A percentile compares a stretch with the other conserved stretches of the same genome.
phyloP scores from a whole-genome alignment of 2,329 filamentous ascomycete genomes.

The Colletotrichum sp. region DNA sequence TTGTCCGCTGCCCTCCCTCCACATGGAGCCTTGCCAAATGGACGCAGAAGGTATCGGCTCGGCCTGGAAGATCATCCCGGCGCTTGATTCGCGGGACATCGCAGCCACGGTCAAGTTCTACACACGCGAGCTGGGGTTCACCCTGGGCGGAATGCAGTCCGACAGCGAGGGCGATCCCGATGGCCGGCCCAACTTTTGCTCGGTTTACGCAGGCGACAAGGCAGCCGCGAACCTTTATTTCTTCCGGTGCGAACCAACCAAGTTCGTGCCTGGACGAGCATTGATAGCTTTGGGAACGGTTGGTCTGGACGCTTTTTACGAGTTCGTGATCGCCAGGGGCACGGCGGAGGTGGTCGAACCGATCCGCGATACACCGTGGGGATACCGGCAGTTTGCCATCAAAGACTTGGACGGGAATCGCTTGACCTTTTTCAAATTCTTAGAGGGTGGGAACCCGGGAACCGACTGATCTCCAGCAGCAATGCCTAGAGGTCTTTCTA shows the following conservation, averaged over 20 bases:
- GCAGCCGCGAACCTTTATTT: conserved; percentile 12
- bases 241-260: not conserved
- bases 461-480: not conserved
- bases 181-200: not conserved
- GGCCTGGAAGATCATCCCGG: conserved; percentile 16
- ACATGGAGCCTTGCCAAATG: not conserved
- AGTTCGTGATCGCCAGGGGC: not conserved
- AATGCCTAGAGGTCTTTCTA: not conserved
- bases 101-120: not conserved
- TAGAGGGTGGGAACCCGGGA: conserved; percentile 2
- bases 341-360: not conserved
- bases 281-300: conserved; percentile 1
- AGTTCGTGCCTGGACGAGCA: not conserved
- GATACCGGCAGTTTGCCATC: conserved; percentile 5
- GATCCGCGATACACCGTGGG: not conserved
- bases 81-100: not conserved
- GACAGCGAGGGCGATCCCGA: not conserved
- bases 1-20: not conserved
- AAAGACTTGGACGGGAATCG: not conserved
- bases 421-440: conserved; percentile 5
- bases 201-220: not conserved
- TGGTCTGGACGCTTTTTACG: not conserved
- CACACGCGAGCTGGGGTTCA: not conserved
- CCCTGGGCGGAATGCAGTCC: not conserved
- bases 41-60: not conserved